Evolutionary conservation across 495 filamentous ascomycete genomes (phyloP), one percentile per base, ranked within the genome.

Genomic region (Glutinoglossum americanum): DNA sequence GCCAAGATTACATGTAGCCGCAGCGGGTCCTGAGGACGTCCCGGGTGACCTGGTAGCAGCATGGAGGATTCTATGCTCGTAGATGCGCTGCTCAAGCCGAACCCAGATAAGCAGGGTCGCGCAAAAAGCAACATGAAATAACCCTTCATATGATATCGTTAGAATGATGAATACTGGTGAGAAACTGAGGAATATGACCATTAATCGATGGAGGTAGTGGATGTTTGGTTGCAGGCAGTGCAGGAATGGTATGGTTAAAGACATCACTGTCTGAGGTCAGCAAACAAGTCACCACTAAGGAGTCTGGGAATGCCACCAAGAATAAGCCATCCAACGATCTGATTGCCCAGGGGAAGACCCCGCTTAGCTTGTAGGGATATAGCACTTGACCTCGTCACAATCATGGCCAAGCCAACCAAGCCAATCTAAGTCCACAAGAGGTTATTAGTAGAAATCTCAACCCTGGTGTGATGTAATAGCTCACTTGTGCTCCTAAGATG

Each of bases 141-240:
- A 74, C 0, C 93, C 92, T 67, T 99, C 93, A 73, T 94, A 99
- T 19, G 89, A 94, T 67, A 96, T 97, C 26, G 89, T 94, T 59
- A 99, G 83, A 62, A 97, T 85, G 65, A 99, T 84, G 66, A 99
- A 99, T 11, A 82, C 82, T 0, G 93, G 93, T 0, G 89, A 82
- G 65, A 94, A 97, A 13, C 89, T 86, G 45, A 99, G 75, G 73
- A 97, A 99, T 41, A 97, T 77, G 61, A 94, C 77, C 64, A 90
- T 74, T 17, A 97, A 74, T 33, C 89, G 80, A 67, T 97, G 90
- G 60, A 97, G 76, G 65, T 96, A 95, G 70, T 95, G 80, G 60
- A 74, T 84, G 67, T 89, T 89, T 4, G 89, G 84, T 55, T 83
- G 81, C 13, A 94, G 63, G 53, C 83, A 78, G 65, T 99, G 83